Evolutionary conservation across 1,284 basidiomycete species (phyloP).

Genomic region (Malassezia restricta): DNA sequence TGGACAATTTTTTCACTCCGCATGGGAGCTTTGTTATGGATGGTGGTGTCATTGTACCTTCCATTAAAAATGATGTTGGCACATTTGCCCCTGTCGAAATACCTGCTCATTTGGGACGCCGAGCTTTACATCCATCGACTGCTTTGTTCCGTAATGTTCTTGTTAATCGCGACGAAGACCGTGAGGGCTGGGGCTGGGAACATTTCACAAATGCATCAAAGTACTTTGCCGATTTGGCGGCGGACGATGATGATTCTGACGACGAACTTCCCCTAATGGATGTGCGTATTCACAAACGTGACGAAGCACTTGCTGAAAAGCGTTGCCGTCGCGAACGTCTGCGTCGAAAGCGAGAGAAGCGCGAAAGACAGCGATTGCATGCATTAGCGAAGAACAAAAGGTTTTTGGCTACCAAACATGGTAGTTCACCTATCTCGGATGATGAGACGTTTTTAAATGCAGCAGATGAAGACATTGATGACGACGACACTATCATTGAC

Average conservation of each 20-base stretch:
- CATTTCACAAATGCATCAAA: constrained; percentile 19
- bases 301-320: background rate
- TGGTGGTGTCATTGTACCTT: constrained; percentile 9
- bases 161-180: constrained; percentile 35
- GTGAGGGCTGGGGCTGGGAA: constrained; percentile 45
- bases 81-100: constrained; percentile 22
- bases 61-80: background rate
- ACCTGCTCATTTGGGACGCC: constrained; percentile 33
- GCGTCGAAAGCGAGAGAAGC: constrained; percentile 2
- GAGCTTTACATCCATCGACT: constrained; percentile 35
- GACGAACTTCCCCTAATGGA: constrained; percentile 27
- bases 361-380: constrained; percentile 5
- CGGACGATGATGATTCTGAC: constrained; percentile 24
- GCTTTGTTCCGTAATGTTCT: constrained; percentile 44
- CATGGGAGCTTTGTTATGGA: constrained; percentile 7
- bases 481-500: constrained; percentile 20
- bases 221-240: constrained; percentile 16
- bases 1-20: constrained; percentile 3
- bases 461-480: constrained; percentile 18
- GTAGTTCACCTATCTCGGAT: background rate
- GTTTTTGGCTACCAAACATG: constrained; percentile 27
- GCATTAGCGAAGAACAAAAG: constrained; percentile 22
- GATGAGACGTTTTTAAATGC: background rate
- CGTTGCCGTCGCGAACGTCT: constrained; percentile 3
- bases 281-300: constrained; percentile 12